Base-by-base conservation (phyloP, 1,284 basidiomycete species). In the Microbotryum intermedium region DNA sequence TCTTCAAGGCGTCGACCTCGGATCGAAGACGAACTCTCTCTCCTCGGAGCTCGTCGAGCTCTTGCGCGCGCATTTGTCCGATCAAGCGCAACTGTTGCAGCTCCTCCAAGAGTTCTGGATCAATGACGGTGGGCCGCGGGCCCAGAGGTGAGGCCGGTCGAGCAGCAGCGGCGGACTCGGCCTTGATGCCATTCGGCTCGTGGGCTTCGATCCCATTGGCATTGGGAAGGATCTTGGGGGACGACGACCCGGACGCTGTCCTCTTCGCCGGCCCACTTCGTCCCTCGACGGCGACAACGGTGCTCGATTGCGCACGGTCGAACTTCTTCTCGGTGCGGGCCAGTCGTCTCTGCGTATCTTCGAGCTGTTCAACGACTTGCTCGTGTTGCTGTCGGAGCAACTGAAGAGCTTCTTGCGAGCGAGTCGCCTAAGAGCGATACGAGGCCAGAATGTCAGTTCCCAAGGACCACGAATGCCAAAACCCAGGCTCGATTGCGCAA, bases 301-400 rank as follows among this genome's bases (percentile, higher is more conserved):
- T 70, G 5, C 57, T 51, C 29, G 64, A 67, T 28, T 64, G 61
- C 44, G 57, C 61, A 16, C 72, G 61, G 50, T 71, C 71, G 10
- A 70, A 60, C 28, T 64, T 63, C 56, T 67, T 70, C 50, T 73
- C 71, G 34, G 68, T 66, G 20, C 62, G 50, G 25, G 66, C 53
- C 30, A 72, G 59, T 5, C 55, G 56, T 18, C 58, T 53, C 25
- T 68, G 62, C 11, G 69, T 68, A n/a, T 54, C 30, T 10, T 71
- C 68, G 28, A 72, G 66, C 34, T 69, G 60, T 9, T 45, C 54
- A 42, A 70, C 54, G 8, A 65, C 67, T 18, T 59, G 53, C 21
- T 66, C 64, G 42, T 70, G 63, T 26, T 65, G 50, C 28, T 51
- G 57, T 30, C 64, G 60, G n/a, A 70, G 59, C 10, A 65, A 18